Evolutionary conservation across 2,329 filamentous ascomycete species (phyloP).

Genomic region (Aureobasidium sp.): DNA sequence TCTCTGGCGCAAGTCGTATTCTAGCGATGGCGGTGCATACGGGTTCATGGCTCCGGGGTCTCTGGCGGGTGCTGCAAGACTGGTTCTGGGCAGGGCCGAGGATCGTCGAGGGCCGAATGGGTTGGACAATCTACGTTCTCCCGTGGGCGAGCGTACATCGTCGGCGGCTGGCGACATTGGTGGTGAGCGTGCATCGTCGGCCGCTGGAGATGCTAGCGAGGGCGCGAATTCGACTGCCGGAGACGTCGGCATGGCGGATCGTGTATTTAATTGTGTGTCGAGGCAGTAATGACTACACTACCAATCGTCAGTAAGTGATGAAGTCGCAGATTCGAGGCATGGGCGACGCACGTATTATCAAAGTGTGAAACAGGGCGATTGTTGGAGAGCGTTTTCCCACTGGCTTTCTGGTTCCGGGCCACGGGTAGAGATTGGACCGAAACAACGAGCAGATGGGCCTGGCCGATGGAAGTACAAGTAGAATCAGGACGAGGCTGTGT

Average conservation of each 20-base stretch:
- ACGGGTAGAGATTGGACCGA: constrained; percentile 1
- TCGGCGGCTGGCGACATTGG: background rate
- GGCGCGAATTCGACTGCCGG: background rate
- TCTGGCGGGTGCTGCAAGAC: constrained; percentile 10
- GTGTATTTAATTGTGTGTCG: background rate
- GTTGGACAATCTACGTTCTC: constrained; percentile 4
- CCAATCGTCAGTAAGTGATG: background rate
- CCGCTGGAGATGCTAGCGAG: background rate
- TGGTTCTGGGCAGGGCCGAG: constrained; percentile 3
- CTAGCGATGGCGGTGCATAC: constrained; percentile 42
- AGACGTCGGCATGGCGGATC: background rate
- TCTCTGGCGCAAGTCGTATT: constrained; percentile 47
- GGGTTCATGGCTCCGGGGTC: background rate
- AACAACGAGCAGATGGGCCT: background rate
- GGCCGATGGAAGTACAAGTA: background rate
- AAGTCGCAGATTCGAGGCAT: background rate
- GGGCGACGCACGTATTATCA: background rate
- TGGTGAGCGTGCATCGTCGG: background rate
- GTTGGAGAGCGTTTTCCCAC: background rate
- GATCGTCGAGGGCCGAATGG: constrained; percentile 5
- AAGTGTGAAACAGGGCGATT: background rate
- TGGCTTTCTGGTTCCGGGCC: background rate
- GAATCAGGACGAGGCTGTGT: background rate
- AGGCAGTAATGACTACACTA: background rate
- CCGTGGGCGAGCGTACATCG: background rate